Base-by-base conservation (phyloP, 257 asterid species). In the Cordia subcordata region DNA sequence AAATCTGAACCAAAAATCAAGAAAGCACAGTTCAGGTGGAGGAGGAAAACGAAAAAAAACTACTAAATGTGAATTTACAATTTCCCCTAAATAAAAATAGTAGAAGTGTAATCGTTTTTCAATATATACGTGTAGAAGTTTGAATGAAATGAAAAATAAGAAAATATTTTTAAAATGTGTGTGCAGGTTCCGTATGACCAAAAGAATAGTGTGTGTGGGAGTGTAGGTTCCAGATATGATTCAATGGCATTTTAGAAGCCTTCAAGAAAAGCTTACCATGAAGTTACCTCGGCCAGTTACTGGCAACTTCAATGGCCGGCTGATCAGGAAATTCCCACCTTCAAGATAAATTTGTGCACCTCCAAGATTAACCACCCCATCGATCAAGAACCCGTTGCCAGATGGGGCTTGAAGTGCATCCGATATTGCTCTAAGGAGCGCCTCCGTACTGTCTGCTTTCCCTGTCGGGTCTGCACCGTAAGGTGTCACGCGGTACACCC, bases 391-490 rank as follows among this genome's bases (percentile, higher is more conserved):
- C 19, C 96, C 96, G 49, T 72, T 70, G 0, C 73, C 71, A n/a
- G n/a, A n/a, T 1, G 94, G 85, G 0, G 83, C 91, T 1, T 67
- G 52, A 11, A 84, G 76, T 12, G 97, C 99, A 21, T 82, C 97
- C 0, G 85, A 51, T 21, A 92, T 58, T 3, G 96, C 99, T 18
- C 64, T 57, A 1, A 76, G 67, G 63, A 92, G 67, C 5, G 96
- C 90, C 11, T 81, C 77, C 5, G 95, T 91, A 53, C 96, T 91
- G 59, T 91, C 95, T 0, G 21, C 11, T 67, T 70, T 69, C 12
- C 95, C 95, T 4, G 85, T 80, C 42, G 98, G 96, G 79, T 91
- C 98, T 10, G 95, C 98, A 10, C 96, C 96, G 39, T 87, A 91
- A 13, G 87, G 67, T 12, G 90, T 80, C 53, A 84, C 89, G 19